phyloP scores from a whole-genome alignment of 495 filamentous ascomycete genomes.

The Penicillium salamii region DNA sequence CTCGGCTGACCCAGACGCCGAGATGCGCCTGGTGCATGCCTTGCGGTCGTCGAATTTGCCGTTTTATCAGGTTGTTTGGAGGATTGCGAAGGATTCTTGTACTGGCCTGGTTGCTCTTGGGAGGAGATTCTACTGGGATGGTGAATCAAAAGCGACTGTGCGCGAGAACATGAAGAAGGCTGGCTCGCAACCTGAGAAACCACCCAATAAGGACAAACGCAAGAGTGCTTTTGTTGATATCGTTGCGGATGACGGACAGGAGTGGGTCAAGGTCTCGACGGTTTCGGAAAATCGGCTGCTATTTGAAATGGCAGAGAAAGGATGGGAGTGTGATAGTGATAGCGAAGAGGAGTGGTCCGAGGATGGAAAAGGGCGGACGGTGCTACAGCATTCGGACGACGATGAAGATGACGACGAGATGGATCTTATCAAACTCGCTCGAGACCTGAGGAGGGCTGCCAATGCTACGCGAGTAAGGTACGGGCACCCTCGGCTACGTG shows the following conservation, averaged over 20 bases:
- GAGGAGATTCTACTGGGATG: slow-evolving; percentile 55
- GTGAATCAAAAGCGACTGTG: slow-evolving; percentile 14
- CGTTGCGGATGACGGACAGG: slow-evolving; percentile 50
- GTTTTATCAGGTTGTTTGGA: slow-evolving; percentile 56
- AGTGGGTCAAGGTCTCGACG: slow-evolving; percentile 63
- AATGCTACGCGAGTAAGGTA: slow-evolving; percentile 54
- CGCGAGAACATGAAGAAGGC: slow-evolving; percentile 25
- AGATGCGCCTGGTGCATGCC: slow-evolving; percentile 38
- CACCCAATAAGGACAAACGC: slow-evolving; percentile 37
- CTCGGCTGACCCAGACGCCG: slow-evolving; percentile 15
- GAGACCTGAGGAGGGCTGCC: slow-evolving; percentile 52
- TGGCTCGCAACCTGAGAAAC: slow-evolving; percentile 23
- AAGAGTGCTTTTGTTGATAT: slow-evolving; percentile 48
- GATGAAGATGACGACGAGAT: slow-evolving; percentile 45
- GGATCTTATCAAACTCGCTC: slow-evolving; percentile 56
- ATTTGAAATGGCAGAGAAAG: slow-evolving; percentile 63
- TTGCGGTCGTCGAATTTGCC: slow-evolving; percentile 57
- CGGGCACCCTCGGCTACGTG: slow-evolving; percentile 53
- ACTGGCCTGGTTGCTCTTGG: slow-evolving; percentile 48
- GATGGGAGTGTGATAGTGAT: slow-evolving; percentile 49
- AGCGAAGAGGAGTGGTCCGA: slow-evolving; percentile 34
- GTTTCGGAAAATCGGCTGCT: slow-evolving; percentile 54
- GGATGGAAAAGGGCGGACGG: slow-evolving; percentile 29
- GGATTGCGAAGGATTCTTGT: slow-evolving; percentile 45
- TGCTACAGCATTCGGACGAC: slow-evolving; percentile 33